These are phyloP conservation scores for Starmerella floris DNA, from an alignment of 805 yeast genomes.

Conservation along the genomic window DNA sequence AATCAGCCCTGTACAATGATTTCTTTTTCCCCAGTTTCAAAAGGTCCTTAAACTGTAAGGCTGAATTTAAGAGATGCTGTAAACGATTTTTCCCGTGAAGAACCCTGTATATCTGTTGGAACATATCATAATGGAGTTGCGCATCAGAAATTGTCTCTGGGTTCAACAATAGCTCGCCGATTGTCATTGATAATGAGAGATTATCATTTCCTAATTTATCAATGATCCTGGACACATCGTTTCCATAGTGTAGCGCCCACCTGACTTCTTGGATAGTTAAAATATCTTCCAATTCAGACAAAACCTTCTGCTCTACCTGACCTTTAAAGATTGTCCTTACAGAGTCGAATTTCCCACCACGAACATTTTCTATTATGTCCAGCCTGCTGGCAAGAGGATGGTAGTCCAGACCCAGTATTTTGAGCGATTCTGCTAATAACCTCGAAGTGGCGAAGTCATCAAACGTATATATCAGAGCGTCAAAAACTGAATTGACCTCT, in stretches of 20 bases:
- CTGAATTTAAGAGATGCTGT: not conserved
- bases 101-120: not conserved
- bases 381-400: too few species aligned
- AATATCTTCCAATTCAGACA: too few species aligned
- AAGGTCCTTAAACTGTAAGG: not conserved
- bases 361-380: too few species aligned
- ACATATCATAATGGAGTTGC: not conserved
- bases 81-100: not conserved
- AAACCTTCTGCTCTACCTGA: too few species aligned
- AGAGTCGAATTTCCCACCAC: too few species aligned
- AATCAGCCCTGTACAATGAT: not conserved
- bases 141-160: not conserved
- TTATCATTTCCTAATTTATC: too few species aligned
- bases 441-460: not conserved
- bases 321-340: too few species aligned
- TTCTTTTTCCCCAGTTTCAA: not conserved
- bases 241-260: too few species aligned
- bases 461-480: not conserved
- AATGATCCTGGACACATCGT: too few species aligned
- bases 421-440: not conserved
- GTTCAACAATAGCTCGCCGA: not conserved
- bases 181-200: not conserved
- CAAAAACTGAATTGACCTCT: not conserved
- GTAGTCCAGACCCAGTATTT: too few species aligned
- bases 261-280: too few species aligned